Conservation (phyloP, 2,329 filamentous ascomycete genomes). For the Talaromyces verruculosus region DNA sequence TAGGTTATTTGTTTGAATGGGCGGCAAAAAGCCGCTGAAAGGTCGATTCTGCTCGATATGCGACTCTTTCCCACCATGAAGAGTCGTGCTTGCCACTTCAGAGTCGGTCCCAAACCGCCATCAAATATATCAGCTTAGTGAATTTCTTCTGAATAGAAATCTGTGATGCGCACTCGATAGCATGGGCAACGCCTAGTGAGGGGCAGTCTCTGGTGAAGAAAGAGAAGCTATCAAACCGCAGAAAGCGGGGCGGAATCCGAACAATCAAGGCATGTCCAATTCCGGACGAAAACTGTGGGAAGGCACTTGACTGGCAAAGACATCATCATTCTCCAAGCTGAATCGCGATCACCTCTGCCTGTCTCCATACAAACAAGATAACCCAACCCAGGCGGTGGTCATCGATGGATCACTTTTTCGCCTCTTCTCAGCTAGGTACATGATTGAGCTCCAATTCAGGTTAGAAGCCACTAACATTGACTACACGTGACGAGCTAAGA, state of each 20-base stretch:
- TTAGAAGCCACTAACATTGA: not conserved
- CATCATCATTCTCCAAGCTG: not conserved
- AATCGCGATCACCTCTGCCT: not conserved
- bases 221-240: not conserved
- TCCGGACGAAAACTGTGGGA: not conserved
- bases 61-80: not conserved
- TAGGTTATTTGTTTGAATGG: not conserved
- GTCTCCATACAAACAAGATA: not conserved
- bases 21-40: not conserved
- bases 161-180: not conserved
- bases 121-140: not conserved
- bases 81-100: not conserved
- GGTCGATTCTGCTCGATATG: not conserved
- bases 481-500: constrained; percentile 5
- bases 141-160: not conserved
- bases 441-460: not conserved
- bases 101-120: not conserved
- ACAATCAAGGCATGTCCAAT: constrained; percentile 7
- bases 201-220: not conserved
- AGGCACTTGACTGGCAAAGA: not conserved
- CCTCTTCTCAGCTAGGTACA: not conserved
- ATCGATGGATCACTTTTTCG: constrained; percentile 9
- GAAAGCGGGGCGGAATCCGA: constrained; percentile 3
- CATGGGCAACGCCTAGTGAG: not conserved
- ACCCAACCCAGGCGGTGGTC: not conserved